Evolutionary conservation across 352 stramenopile species (phyloP).

Genomic region (Phytopythium mirpurense): DNA sequence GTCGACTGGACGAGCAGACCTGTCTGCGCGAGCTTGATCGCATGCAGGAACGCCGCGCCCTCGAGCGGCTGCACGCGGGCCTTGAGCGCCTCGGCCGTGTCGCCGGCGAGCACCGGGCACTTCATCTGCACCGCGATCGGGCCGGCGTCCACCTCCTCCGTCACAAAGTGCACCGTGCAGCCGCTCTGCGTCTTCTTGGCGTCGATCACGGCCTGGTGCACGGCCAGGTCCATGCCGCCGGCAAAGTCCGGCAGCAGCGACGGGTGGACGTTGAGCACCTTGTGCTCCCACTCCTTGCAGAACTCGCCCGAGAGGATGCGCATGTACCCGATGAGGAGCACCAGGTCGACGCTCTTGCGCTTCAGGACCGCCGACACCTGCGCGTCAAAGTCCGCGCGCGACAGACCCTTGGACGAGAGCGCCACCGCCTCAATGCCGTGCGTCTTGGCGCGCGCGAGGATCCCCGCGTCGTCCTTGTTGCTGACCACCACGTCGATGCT

Average conservation of each 20-base stretch:
- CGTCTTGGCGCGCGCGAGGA: conserved; percentile 92
- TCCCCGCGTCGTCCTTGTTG: conserved; percentile 91
- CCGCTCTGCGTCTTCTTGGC: conserved; percentile 94
- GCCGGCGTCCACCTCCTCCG: conserved; percentile 95
- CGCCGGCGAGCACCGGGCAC: conserved; percentile 84
- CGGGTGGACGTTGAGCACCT: conserved; percentile 99
- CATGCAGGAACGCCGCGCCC: conserved; percentile 89
- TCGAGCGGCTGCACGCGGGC: conserved; percentile 96
- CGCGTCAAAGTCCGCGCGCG: conserved; percentile 92
- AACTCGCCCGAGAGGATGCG: conserved; percentile 97
- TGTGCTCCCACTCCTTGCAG: conserved; percentile 91
- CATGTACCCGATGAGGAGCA: conserved; percentile 99
- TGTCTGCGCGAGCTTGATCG: conserved; percentile 78
- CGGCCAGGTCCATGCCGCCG: conserved; percentile 99
- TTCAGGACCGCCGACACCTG: conserved; percentile 92
- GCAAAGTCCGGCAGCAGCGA: conserved; percentile 98
- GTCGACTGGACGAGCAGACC: conserved; percentile 47
- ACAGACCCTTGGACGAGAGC: conserved; percentile 73
- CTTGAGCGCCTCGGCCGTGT: conserved; percentile 96
- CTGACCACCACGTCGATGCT: conserved; percentile 96
- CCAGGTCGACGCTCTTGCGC: conserved; percentile 92
- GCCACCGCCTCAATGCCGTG: conserved; percentile 66
- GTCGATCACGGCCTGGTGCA: conserved; percentile 97
- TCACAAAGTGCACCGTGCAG: conserved; percentile 99
- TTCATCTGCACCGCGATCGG: conserved; percentile 97